Conservation (phyloP, 78 protist genomes). For the Salpingoeca rosetta region DNA sequence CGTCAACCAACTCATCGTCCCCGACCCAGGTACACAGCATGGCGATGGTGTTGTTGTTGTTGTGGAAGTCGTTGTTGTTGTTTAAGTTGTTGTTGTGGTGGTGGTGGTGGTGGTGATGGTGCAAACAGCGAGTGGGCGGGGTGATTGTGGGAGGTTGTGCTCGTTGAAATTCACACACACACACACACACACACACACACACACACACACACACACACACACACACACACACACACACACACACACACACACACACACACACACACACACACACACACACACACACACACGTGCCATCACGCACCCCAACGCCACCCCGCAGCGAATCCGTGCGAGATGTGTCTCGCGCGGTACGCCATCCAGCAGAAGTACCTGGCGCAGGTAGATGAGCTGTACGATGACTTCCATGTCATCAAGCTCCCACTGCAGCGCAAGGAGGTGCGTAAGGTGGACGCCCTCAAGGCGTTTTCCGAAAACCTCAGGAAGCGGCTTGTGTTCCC, state of each 20-base stretch:
- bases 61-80: too few species aligned
- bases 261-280: not conserved
- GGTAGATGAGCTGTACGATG: constrained; percentile 85
- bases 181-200: too few species aligned
- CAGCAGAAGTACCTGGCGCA: constrained; percentile 90
- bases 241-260: not conserved
- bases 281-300: not conserved
- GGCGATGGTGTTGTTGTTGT: not conserved
- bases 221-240: too few species aligned
- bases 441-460: constrained; percentile 50
- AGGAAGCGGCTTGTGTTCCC: too few species aligned
- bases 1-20: constrained; percentile 89
- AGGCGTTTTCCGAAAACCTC: constrained; percentile 17
- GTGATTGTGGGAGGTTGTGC: too few species aligned
- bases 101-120: not conserved
- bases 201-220: too few species aligned
- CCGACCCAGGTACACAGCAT: too few species aligned
- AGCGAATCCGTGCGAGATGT: constrained; percentile 38
- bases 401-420: constrained; percentile 78
- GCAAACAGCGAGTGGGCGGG: too few species aligned
- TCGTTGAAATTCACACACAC: too few species aligned
- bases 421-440: constrained; percentile 81
- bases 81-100: too few species aligned
- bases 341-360: constrained; percentile 62
- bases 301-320: not conserved